A percentile compares a stretch with the other conserved stretches of the same genome.
Evolutionary conservation across 75 land plant species (phyloP).

Genomic region (Sequoia sempervirens): DNA sequence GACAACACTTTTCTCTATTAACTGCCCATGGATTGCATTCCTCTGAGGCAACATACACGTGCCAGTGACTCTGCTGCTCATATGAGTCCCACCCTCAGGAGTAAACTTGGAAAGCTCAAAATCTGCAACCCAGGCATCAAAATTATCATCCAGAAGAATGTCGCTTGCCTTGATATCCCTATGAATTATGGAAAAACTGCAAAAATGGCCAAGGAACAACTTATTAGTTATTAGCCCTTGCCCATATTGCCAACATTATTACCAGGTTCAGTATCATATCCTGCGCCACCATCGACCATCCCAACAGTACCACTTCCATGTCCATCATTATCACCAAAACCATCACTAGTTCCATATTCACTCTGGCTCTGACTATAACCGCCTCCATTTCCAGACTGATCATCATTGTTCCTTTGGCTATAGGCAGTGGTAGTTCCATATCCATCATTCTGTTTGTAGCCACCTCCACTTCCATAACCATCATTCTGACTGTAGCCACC

Average conservation of each 20-base stretch:
- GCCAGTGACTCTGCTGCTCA: too few relatives aligned
- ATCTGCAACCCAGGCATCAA: too few relatives aligned
- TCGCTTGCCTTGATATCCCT: too few relatives aligned
- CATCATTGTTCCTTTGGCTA: background rate
- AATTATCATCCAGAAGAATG: too few relatives aligned
- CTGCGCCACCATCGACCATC: background rate
- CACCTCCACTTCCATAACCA: conserved; percentile 7
- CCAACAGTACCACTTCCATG: background rate
- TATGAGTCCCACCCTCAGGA: too few relatives aligned
- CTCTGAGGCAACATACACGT: too few relatives aligned
- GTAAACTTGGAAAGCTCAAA: too few relatives aligned
- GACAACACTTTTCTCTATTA: too few relatives aligned
- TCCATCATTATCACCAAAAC: background rate
- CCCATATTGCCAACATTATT: background rate
- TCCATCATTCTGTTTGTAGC: background rate
- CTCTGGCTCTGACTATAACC: background rate
- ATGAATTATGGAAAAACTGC: too few relatives aligned
- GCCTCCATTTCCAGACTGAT: background rate
- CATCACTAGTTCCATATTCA: conserved; percentile 7
- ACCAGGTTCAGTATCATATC: background rate
- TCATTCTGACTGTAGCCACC: background rate
- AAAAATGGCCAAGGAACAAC: background rate
- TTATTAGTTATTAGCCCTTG: conserved; percentile 8
- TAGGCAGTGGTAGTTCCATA: background rate
- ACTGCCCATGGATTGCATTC: too few relatives aligned